phyloP scores from a whole-genome alignment of 2,329 filamentous ascomycete species.

The Colletotrichum shisoi region DNA sequence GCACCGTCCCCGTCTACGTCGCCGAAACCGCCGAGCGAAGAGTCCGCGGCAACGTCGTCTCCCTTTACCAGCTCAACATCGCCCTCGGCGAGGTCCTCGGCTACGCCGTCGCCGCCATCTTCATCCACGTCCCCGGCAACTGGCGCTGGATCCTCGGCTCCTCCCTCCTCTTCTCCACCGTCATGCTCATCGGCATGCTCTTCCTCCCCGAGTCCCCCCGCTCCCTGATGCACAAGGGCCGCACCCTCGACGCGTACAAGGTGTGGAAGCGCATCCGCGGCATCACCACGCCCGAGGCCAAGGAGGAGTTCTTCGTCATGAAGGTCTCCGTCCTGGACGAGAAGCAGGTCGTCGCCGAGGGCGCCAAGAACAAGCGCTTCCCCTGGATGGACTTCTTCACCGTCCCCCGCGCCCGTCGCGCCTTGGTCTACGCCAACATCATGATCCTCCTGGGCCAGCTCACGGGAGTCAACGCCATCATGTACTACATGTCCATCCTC shows the following conservation, averaged over 20 bases:
- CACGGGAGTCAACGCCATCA: constrained; percentile 73
- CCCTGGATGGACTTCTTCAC: constrained; percentile 80
- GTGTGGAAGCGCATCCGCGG: constrained; percentile 79
- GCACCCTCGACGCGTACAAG: constrained; percentile 54
- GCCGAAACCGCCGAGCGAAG: constrained; percentile 74
- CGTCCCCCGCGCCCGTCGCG: constrained; percentile 70
- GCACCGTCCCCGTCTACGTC: constrained; percentile 78
- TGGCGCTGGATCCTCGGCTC: constrained; percentile 79
- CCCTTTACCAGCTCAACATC: constrained; percentile 78
- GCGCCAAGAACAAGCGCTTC: constrained; percentile 63
- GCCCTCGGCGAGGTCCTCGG: constrained; percentile 77
- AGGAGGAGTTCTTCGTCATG: constrained; percentile 77
- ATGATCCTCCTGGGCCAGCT: constrained; percentile 76
- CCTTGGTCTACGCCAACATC: constrained; percentile 72
- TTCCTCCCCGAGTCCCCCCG: constrained; percentile 76
- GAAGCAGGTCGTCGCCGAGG: constrained; percentile 60
- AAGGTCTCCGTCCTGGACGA: constrained; percentile 67
- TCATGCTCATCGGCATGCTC: constrained; percentile 65
- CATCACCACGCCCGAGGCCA: constrained; percentile 61
- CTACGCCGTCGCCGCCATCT: constrained; percentile 76
- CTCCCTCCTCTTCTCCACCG: constrained; percentile 68
- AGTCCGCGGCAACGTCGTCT: constrained; percentile 75
- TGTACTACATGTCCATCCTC: constrained; percentile 75
- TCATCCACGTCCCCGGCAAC: constrained; percentile 72
- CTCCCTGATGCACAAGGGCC: constrained; percentile 73